Base-by-base conservation (phyloP, 129 eudicot genomes). In the Escallonia rubra region DNA sequence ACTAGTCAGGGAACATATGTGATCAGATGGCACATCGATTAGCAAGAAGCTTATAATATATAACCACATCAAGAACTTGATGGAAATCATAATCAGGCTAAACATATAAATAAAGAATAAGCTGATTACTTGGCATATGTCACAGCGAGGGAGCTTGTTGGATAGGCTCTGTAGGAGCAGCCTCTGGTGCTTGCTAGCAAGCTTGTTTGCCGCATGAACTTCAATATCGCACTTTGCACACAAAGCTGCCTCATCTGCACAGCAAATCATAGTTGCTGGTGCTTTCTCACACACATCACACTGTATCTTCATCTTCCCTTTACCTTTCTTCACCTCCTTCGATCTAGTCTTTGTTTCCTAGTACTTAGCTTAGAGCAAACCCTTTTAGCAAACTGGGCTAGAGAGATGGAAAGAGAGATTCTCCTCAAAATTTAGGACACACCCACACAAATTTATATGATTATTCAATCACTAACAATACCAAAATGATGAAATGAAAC, bases 191-290 rank as follows among this genome's bases (percentile, higher is more conserved):
- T 93, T 93, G 79, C 98, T 93, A 4, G 98, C 98, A 43, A 93
- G 86, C 81, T 93, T 93, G 61, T 93, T 93, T 3, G 96, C 98
- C 1, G 98, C 98, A 59, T 93, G 98, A 41, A 93, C 95, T 76
- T 93, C 90, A 9, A 72, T 72, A 67, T 93, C 98, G 69, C 98
- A 93, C 71, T 77, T 84, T 2, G 85, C 87, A 65, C 98, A 93
- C 74, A 93, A 56, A n/a, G 98, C 96, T 2, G 98, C 98, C 70
- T 93, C 98, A 80, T 93, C 98, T 0, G 98, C 98, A 72, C 98
- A 93, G 52, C 98, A 93, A 15, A 93, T 93, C 76, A 93, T 75
- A 4, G 96, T 93, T 46, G 98, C 98, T 53, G 83, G 91, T 49
- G 91, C 96, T 69, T 82, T 86, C 86, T 89, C 98, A 59, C 98